Evolutionary conservation across 768 basidiomycete species (phyloP), one percentile per base, ranked within the genome.

Genomic region (Boletus huronensis): DNA sequence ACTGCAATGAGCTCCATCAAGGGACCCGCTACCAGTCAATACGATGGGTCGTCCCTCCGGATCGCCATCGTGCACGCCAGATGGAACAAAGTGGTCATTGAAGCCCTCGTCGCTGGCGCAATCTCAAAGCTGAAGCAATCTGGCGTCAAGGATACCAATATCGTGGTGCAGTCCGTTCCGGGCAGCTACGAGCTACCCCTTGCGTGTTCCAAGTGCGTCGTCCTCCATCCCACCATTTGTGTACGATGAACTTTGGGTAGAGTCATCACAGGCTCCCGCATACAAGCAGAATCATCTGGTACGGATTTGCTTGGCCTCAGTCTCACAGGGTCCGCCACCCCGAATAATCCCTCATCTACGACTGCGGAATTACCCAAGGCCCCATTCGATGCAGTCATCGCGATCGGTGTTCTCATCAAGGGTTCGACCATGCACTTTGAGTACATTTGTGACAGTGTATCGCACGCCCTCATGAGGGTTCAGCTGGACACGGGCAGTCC

Each of bases 401-500:
- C 97, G 50, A 92, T 98, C 66, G 97, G 97, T 14, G 93, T 96
- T 35, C 86, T 99, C 69, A 97, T 99, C 79, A 99, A 99, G 70
- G 96, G 97, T 49, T 79, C 84, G 1, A 98, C 97, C 17, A 97
- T 97, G 93, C 97, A 99, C 76, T 99, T 98, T 72, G 97, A 99
- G 72, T 99, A 99, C 79, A 99, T 98, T 71, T 90, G 83, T 72
- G 93, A 98, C 64, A 83, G 85, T 57, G 95, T 98, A 55, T 85
- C 93, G 39, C 90, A 98, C 63, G 94, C 87, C 41, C 77, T 99
- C 59, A 99, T 98, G 97, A 83, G 82, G 64, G 84, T 98, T 21
- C 93, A 96, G 73, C 77, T 98, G 63, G 96, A 98, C 72, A 86
- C 90, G 1, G 93, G 93, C 16, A 83, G 90, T 23, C 97, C 97